A percentile compares a stretch with the other conserved stretches of the same genome.
phyloP scores from a whole-genome alignment of 2,329 filamentous ascomycete genomes.

The Pseudogymnoascus sp. region DNA sequence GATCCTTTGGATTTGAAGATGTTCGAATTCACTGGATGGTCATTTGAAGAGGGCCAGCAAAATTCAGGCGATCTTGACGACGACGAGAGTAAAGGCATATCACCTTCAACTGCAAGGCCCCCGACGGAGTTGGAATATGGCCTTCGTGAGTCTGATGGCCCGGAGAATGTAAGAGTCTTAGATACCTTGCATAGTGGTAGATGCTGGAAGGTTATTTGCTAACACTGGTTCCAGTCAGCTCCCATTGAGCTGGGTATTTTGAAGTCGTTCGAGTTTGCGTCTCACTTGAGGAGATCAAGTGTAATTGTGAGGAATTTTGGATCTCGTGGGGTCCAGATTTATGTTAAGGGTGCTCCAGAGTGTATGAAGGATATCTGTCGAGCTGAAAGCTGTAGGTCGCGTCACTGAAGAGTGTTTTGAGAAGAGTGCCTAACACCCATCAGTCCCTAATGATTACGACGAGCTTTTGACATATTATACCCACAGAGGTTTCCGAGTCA shows the following conservation, averaged over 20 bases:
- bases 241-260: slow-evolving; percentile 81
- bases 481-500: slow-evolving; percentile 91
- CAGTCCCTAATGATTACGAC: slow-evolving; percentile 79
- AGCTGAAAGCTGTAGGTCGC: slow-evolving; percentile 59
- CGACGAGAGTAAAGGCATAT: slow-evolving; percentile 65
- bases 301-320: slow-evolving; percentile 87
- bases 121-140: slow-evolving; percentile 54
- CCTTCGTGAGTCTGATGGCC: slow-evolving; percentile 39
- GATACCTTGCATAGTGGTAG: slow-evolving; percentile 16
- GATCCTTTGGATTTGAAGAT: slow-evolving; percentile 96
- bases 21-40: slow-evolving; percentile 95
- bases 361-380: slow-evolving; percentile 91
- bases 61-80: slow-evolving; percentile 54
- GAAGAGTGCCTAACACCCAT: slow-evolving; percentile 14
- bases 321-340: slow-evolving; percentile 73
- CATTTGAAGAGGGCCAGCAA: slow-evolving; percentile 79
- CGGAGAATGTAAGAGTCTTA: slow-evolving; percentile 23
- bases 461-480: slow-evolving; percentile 85
- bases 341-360: slow-evolving; percentile 93
- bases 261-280: slow-evolving; percentile 89
- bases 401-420: slow-evolving; percentile 4
- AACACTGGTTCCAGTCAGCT: slow-evolving; percentile 29
- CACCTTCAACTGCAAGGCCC: slow-evolving; percentile 82
- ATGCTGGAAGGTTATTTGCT: slow-evolving; percentile 2
- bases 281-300: slow-evolving; percentile 82